A percentile compares a stretch with the other conserved stretches of the same genome.
phyloP scores from a whole-genome alignment of 2,329 filamentous ascomycete species.

The Diaporthe amygdali region DNA sequence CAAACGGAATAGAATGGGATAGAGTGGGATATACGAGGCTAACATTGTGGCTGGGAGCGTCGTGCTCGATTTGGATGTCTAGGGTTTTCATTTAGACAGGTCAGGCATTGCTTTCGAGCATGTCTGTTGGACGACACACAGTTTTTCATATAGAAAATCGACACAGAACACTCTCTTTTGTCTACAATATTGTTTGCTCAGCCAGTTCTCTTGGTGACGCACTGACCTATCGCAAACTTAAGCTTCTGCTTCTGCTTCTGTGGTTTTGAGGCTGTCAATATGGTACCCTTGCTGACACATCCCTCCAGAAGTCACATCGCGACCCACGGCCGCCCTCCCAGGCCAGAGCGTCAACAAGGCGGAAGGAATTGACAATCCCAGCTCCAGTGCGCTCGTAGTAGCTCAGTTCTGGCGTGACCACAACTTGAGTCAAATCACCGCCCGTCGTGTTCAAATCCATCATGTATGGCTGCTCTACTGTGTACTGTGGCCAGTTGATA shows the following conservation, averaged over 20 bases:
- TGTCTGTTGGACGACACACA: neutral
- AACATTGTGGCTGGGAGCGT: slow-evolving; percentile 1
- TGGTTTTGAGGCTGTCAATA: neutral
- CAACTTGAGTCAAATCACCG: slow-evolving; percentile 31
- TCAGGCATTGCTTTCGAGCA: neutral
- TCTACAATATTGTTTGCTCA: neutral
- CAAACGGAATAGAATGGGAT: neutral
- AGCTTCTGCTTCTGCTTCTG: neutral
- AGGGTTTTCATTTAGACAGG: neutral
- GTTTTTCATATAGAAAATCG: slow-evolving; percentile 1
- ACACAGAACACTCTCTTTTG: slow-evolving; percentile 19
- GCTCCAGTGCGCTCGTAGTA: slow-evolving; percentile 32
- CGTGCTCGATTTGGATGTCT: neutral
- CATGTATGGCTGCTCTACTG: slow-evolving; percentile 37
- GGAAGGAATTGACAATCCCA: slow-evolving; percentile 34
- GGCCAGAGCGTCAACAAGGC: neutral
- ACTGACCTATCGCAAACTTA: neutral
- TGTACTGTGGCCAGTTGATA: neutral
- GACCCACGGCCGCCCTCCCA: neutral
- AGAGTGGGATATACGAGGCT: neutral
- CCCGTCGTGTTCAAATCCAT: slow-evolving; percentile 52
- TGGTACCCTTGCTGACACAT: neutral
- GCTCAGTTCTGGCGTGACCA: slow-evolving; percentile 31
- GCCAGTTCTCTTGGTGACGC: neutral
- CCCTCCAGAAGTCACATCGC: neutral